Base-by-base conservation (phyloP, 2,329 filamentous ascomycete genomes). In the Cladobotryum protrusum region DNA sequence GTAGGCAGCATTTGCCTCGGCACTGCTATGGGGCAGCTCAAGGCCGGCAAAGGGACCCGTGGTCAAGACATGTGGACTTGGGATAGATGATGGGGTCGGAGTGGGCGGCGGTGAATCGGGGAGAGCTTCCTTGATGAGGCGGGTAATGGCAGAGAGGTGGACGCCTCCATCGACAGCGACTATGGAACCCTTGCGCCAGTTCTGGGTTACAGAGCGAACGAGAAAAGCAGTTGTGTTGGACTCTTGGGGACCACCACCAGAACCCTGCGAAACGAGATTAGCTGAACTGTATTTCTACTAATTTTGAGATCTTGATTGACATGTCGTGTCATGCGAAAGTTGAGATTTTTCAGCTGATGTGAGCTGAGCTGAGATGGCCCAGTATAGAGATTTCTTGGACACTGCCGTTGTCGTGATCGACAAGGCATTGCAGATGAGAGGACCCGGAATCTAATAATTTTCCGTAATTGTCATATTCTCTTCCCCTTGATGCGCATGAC, bases 111-210 rank as follows among this genome's bases (percentile, higher is more conserved):
- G 52, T n/a, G 63, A 58, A 40, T 59, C 61, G 3, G 70, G 69
- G 14, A 77, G 67, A 3, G 73, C 73, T n/a, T 73, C 65, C 54
- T 89, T 77, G 20, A 99, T 75, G 43, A 95, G 87, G 43, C 81
- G 78, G n/a, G 82, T 82, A 50, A 99, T 96, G 49, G 89, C 83
- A 24, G 88, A 83, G 37, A 99, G 79, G 65, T 96, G 87, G 32
- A 91, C 89, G 43, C 93, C 93, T 9, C 90, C 91, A 72, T 99
- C 93, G 47, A 99, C 86, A n/a, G 92, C 90, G 24, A 97, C 75
- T 37, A 96, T 68, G 0, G 90, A 96, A 41, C 87, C 85, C 59
- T 84, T 86, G 44, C 78, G 74, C 93, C 93, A 99, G 54, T 83
- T 80, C 47, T 86, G 81, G 29, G 84, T 80, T 9, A 86, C 77